Percentiles rank a stretch among this genome's conserved stretches.
Conservation (phyloP, 352 stramenopile species). For the Phytophthora gonapodyides region DNA sequence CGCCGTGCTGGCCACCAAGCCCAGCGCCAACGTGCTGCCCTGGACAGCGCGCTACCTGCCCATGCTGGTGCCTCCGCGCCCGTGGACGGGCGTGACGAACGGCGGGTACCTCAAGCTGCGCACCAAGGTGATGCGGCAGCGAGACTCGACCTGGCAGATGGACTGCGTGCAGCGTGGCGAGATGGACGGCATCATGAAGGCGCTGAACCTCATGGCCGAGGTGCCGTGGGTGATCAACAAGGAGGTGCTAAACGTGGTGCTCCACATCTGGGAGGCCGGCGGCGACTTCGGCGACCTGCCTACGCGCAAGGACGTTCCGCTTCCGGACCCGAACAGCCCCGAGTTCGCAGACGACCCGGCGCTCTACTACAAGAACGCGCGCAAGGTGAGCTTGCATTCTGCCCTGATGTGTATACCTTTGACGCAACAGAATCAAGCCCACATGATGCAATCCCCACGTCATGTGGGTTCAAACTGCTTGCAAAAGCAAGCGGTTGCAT, state of each 20-base stretch:
- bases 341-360: constrained; percentile 72
- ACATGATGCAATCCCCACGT: constrained; percentile 50
- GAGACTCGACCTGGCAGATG: constrained; percentile 82
- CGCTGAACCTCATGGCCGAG: constrained; percentile 92
- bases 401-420: constrained; percentile 11
- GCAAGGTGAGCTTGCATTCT: constrained; percentile 63
- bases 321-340: constrained; percentile 58
- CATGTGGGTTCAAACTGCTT: constrained; percentile 88
- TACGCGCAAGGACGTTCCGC: constrained; percentile 59
- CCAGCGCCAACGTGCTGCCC: constrained; percentile 63
- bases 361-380: constrained; percentile 71
- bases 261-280: constrained; percentile 91
- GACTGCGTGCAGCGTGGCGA: constrained; percentile 90
- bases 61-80: constrained; percentile 96
- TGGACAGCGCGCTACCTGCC: constrained; percentile 92
- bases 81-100: constrained; percentile 89
- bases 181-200: constrained; percentile 85
- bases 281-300: constrained; percentile 95
- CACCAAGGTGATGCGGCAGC: constrained; percentile 93
- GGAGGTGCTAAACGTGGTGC: constrained; percentile 91
- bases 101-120: constrained; percentile 95
- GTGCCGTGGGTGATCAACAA: constrained; percentile 97
- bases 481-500: constrained; percentile 64
- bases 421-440: constrained; percentile 86
- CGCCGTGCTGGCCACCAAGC: constrained; percentile 55